Percentiles rank a stretch among this genome's conserved stretches.
phyloP scores from a whole-genome alignment of 139 green algal species.

The Volvox reticuliferus region DNA sequence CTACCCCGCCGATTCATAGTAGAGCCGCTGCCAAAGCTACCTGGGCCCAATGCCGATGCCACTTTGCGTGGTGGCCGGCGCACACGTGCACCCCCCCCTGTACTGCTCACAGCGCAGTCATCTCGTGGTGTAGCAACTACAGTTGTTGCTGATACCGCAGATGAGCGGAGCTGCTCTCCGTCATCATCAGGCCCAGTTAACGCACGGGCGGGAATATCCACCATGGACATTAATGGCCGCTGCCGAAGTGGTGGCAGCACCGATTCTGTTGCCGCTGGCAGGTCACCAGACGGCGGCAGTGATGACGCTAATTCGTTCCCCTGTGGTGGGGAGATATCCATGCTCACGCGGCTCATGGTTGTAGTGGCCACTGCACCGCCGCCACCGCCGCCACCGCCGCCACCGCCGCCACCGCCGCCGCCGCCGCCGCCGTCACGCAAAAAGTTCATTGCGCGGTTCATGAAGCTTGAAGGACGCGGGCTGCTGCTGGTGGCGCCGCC shows the following conservation, averaged over 20 bases:
- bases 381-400: not conserved
- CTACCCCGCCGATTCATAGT: not conserved
- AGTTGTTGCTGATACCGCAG: not conserved
- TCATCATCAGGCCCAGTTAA: not conserved
- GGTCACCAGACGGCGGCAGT: not conserved
- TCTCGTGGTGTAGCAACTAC: not conserved
- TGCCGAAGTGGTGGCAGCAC: not conserved
- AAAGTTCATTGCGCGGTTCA: not conserved
- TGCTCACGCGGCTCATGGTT: not conserved
- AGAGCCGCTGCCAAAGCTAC: not conserved
- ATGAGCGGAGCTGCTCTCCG: not conserved
- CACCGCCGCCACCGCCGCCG: not conserved
- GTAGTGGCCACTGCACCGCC: not conserved
- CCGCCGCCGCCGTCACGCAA: not conserved
- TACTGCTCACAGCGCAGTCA: not conserved
- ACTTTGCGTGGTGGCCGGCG: slow-evolving; percentile 1
- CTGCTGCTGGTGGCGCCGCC: not conserved
- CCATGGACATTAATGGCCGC: not conserved
- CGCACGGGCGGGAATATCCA: not conserved
- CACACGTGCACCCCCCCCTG: not conserved
- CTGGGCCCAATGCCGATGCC: not conserved
- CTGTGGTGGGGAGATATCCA: not conserved
- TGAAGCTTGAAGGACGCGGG: not conserved
- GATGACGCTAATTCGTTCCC: not conserved
- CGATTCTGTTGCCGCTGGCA: not conserved